Evolutionary conservation across 1,284 basidiomycete genomes (phyloP).

Genomic region (Papiliotrema flavescens): DNA sequence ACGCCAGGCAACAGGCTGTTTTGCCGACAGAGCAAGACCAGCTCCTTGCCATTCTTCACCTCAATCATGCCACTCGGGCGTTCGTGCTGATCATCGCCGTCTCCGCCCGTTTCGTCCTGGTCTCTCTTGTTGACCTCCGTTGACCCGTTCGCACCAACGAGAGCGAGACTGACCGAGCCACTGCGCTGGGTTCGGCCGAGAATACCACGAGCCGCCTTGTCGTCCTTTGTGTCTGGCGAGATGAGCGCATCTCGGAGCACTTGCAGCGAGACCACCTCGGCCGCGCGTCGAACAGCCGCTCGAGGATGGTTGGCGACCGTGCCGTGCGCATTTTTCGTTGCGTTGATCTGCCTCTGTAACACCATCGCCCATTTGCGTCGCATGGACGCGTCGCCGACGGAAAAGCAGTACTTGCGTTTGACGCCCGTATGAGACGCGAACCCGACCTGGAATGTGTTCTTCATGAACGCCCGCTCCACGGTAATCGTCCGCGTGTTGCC

Average conservation of each 20-base stretch:
- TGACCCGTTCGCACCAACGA: background rate
- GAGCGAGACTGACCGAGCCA: constrained; percentile 5
- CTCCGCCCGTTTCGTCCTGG: background rate
- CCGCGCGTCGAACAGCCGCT: constrained; percentile 54
- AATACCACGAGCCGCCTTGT: background rate
- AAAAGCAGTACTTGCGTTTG: constrained; percentile 88
- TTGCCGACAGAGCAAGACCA: constrained; percentile 47
- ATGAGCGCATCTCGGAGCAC: constrained; percentile 81
- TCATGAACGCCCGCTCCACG: constrained; percentile 89
- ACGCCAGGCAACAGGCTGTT: constrained; percentile 45
- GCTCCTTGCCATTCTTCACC: constrained; percentile 44
- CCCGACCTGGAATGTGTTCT: constrained; percentile 84
- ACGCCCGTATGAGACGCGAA: constrained; percentile 67
- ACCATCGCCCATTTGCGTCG: constrained; percentile 70
- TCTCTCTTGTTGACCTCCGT: background rate
- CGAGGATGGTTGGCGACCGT: constrained; percentile 32
- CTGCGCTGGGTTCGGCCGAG: background rate
- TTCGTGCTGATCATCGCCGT: background rate
- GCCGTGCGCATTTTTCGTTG: constrained; percentile 55
- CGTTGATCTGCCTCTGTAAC: constrained; percentile 65
- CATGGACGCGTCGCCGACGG: constrained; percentile 70
- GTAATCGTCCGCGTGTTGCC: constrained; percentile 69
- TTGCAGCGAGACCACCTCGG: constrained; percentile 68
- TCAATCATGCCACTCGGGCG: constrained; percentile 16
- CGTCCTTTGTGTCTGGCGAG: constrained; percentile 7